Evolutionary conservation across 2,329 filamentous ascomycete genomes (phyloP), one percentile per base, ranked within the genome.

Genomic region (Ustulina deusta): DNA sequence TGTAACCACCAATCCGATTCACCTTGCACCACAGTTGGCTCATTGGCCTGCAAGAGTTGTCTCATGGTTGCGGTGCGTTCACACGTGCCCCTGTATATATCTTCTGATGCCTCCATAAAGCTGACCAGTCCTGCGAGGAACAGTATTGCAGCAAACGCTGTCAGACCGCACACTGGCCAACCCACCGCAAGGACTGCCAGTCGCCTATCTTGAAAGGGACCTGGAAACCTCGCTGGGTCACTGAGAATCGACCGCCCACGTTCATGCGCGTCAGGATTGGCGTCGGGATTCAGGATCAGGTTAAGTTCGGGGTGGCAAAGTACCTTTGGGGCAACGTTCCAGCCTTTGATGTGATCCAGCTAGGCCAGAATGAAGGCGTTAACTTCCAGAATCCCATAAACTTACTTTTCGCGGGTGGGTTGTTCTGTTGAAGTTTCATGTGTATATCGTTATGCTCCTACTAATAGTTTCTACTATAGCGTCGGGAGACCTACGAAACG

Each of bases 131-230:
- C 17, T 34, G n/a, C 25, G 57, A 46, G 13, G 44, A 36, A 9
- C 80, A 81, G 79, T 81, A 80, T 63, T 81, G 79, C 65, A 71
- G 73, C 54, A 72, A 73, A 46, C 57, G 62, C 1, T 81, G 79
- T 62, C 77, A 80, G 55, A 70, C 17, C 9, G 49, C 60, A 2
- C 74, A 81, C 61, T 79, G 75, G 78, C 44, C 46, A 1, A 29
- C 52, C 1, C 78, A 81, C 62, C 78, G 78, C 27, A 44, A 48
- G 1, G 69, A 76, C 48, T 81, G 78, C 72, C 75, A 68, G 15
- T 78, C 74, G 0, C 49, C 71, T n/a, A 58, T 78, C 2, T 68
- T 72, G 25, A 76, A 76, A 36, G 40, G 62, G 2, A 64, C 51
- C 0, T 81, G 78, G 77, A 42, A 69, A 51, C 79, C 80, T 9